phyloP scores from a whole-genome alignment of 225 moss, liverwort and hornwort species.

The Sphagnum contortum region DNA sequence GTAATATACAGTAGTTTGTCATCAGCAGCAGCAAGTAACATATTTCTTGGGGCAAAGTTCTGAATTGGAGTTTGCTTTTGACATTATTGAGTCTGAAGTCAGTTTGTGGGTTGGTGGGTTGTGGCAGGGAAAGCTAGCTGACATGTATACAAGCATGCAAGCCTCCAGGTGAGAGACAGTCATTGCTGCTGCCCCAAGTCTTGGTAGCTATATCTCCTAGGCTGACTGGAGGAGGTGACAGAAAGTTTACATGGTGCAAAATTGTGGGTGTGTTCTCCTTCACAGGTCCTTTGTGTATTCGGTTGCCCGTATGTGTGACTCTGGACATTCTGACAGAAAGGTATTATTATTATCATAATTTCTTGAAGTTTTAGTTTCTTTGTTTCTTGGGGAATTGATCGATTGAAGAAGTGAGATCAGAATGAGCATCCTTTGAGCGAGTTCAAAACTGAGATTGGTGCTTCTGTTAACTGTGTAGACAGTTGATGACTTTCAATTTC shows the following conservation, averaged over 20 bases:
- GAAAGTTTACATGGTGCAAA: neutral
- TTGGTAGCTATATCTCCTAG: neutral
- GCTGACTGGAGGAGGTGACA: neutral
- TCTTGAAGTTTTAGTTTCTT: no score
- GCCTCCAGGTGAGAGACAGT: conserved; percentile 64
- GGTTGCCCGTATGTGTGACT: conserved; percentile 80
- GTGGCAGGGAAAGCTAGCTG: conserved; percentile 87
- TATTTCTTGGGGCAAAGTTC: no score
- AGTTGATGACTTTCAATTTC: no score
- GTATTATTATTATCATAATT: conserved; percentile 15
- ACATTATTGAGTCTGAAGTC: neutral
- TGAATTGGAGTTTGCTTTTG: neutral
- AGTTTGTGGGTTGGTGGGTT: neutral
- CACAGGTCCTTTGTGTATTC: conserved; percentile 91
- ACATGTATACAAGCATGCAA: conserved; percentile 94
- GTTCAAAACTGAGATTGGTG: neutral
- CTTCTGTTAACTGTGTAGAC: neutral
- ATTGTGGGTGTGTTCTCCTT: conserved; percentile 9
- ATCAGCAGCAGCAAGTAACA: no score
- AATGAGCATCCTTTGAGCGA: no score
- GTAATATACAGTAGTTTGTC: conserved; percentile 8
- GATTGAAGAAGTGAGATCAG: no score
- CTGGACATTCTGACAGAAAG: conserved; percentile 75
- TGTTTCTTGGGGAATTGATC: no score
- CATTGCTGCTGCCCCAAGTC: neutral